Evolutionary conservation across 495 filamentous ascomycete species (phyloP), one percentile per base, ranked within the genome.

Genomic region (Talaromyces thailandensis): DNA sequence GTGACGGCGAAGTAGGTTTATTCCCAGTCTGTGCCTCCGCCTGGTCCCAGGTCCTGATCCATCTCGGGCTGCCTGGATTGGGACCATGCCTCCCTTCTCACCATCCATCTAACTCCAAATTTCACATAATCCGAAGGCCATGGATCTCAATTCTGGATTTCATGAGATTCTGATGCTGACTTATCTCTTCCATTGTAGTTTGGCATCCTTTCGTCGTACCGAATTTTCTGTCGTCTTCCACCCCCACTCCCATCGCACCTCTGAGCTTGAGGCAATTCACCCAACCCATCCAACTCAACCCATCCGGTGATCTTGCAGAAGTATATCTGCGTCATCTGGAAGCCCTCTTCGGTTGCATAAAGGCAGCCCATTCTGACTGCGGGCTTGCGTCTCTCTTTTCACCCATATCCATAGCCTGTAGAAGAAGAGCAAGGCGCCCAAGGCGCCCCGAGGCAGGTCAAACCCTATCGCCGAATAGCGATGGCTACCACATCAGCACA

Each of bases 341-440:
- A 21, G 25, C 31, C 35, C 35, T 35, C 26, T 14, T 18, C 25
- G 25, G 37, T 28, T 31, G 25, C 43, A 23, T 16, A 37, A 32
- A 61, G 37, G 40, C 25, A 61, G 43, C n/a, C 45, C 31, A 24
- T 21, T 61, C 12, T 23, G 51, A 28, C 51, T 28, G 51, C 51
- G 51, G 51, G 21, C 37, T 45, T 26, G 21, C 25, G 23, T 25
- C 29, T 35, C 16, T 57, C 26, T 35, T n/a, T 9, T 35, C 26
- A 23, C 26, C 43, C 12, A 25, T 5, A 50, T 24, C 16, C 59
- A 28, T 48, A 52, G 43, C 25, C 25, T 52, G 26, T 51, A 29
- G 14, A 61, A 61, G 43, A 40, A 48, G 25, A 35, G 37, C 59
- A 52, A 61, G 45, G 59, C 59, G 59, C 58, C 26, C 58, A 6